These are phyloP conservation scores for Penicillium palitans DNA, from an alignment of 2,329 filamentous ascomycete genomes.

Conservation along the genomic window DNA sequence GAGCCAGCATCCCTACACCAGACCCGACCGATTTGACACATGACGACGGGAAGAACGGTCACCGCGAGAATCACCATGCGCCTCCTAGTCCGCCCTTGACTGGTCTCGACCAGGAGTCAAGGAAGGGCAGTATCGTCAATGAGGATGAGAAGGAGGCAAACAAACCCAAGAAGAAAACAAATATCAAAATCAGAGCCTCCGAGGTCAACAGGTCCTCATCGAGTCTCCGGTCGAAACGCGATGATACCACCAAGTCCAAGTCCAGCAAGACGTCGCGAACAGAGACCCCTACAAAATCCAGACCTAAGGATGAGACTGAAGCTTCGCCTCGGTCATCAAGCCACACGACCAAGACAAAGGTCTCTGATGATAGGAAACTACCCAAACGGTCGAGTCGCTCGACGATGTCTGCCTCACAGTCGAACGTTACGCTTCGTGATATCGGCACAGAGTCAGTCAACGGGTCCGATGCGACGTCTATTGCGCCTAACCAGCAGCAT, in stretches of 20 bases:
- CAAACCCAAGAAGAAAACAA: constrained; percentile 38
- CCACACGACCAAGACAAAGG: constrained; percentile 37
- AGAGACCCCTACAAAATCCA: constrained; percentile 42
- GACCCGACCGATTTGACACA: constrained; percentile 69
- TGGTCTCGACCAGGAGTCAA: constrained; percentile 42
- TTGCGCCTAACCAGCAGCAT: constrained; percentile 46
- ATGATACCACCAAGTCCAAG: constrained; percentile 35
- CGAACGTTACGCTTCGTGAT: constrained; percentile 39
- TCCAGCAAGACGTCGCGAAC: constrained; percentile 39
- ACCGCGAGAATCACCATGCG: constrained; percentile 36
- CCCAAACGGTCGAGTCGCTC: constrained; percentile 37
- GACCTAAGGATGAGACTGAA: constrained; percentile 37
- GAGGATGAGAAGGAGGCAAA: constrained; percentile 36
- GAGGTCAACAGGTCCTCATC: constrained; percentile 45
- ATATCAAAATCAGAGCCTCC: constrained; percentile 38
- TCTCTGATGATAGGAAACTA: constrained; percentile 33
- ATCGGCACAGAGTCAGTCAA: constrained; percentile 37
- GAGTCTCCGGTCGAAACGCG: constrained; percentile 41
- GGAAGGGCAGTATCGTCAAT: constrained; percentile 37
- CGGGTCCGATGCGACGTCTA: constrained; percentile 49
- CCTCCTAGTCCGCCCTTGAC: constrained; percentile 53
- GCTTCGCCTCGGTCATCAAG: constrained; percentile 37
- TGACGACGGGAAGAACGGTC: constrained; percentile 41
- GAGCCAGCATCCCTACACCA: constrained; percentile 60
- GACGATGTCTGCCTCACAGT: constrained; percentile 37